Evolutionary conservation across 768 basidiomycete species (phyloP), one percentile per base, ranked within the genome.

Genomic region (Xerocomellus amylosporus): DNA sequence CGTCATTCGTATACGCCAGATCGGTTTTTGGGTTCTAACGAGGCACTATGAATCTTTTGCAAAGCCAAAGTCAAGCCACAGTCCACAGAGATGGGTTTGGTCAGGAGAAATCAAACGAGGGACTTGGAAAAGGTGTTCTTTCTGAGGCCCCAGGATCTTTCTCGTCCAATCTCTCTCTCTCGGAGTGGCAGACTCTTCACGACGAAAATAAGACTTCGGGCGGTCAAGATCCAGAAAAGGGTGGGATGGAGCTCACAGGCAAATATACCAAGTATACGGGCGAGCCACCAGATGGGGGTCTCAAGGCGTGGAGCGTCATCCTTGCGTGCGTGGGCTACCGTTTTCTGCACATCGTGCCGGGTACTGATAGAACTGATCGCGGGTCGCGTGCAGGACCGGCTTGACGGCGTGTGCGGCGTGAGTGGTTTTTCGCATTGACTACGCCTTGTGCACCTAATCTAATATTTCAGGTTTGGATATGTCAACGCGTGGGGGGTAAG

Each of bases 401-500:
- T 47, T 66, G 46, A 70, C 68, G 28, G 69, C 71, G 4, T 75
- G 75, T 52, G 71, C 79, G 19, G 76, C 79, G 71, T 79, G 52
- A 54, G 71, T 62, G 19, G 13, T 26, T 31, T 55, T 45, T 53
- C 1, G 17, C 37, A 49, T 34, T 8, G 40, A n/a, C 24, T 19
- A 3, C 9, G 3, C 44, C 46, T 44, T 19, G 14, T 48, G 28
- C 37, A 24, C 24, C 31, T 49, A 33, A 46, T 14, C 33, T 47
- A 10, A 46, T 13, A 2, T 38, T 38, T 41, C 28, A 81, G 79
- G 9, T 84, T 88, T 67, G 88, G 88, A 24, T 84, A 83, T 55
- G 81, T 87, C 4, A 89, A 87, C 59, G 79, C 85, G 0, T 88
- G 86, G 86, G 87, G 88, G 46, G 88, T 86, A 62, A 70, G 65